Evolutionary conservation across 768 basidiomycete genomes (phyloP), one percentile per base, ranked within the genome.

Genomic region (Neoboletus magnificus): DNA sequence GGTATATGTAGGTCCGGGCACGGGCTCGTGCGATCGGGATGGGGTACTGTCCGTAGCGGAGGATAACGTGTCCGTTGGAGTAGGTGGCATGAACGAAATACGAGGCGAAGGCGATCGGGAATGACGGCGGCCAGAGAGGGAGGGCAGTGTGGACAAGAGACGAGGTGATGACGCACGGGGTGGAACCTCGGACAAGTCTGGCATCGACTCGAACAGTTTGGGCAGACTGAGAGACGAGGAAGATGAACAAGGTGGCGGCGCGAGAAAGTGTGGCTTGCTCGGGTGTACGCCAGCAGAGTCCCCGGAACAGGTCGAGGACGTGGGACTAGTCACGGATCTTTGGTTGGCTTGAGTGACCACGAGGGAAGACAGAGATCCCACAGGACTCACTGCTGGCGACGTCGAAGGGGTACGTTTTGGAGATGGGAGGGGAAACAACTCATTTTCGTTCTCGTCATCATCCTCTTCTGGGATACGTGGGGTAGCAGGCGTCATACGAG

Each of bases 381-480:
- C 52, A 1, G 74, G 66, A 25, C 71, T 80, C 0, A 73, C 67
- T 2, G 60, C 47, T 0, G 77, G 76, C 1, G 79, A 79, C 2
- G 64, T 57, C n/a, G 63, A 71, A 1, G 84, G 84, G 1, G 80
- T 76, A 10, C 84, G 78, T 42, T 78, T 73, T 8, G 84, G 83
- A 2, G 82, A 81, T 10, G 84, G 85, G 22, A 86, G 73, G 1
- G 81, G 81, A 64, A 83, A 85, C 1, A 85, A 64, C 51, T 81
- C 78, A 13, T 77, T 74, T 57, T 84, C 82, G 49, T 82, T 78
- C 32, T 83, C 83, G 62, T 83, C 82, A 1, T 47, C 61, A 0
- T 58, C 68, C 48, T 74, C 74, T 55, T 73, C 72, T 4, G 71
- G 66, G 25, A 72, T 71, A n/a, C 60, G 54, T 13, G 66, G 59